phyloP scores from a whole-genome alignment of 2,329 filamentous ascomycete species.

The Fusarium dimerum region DNA sequence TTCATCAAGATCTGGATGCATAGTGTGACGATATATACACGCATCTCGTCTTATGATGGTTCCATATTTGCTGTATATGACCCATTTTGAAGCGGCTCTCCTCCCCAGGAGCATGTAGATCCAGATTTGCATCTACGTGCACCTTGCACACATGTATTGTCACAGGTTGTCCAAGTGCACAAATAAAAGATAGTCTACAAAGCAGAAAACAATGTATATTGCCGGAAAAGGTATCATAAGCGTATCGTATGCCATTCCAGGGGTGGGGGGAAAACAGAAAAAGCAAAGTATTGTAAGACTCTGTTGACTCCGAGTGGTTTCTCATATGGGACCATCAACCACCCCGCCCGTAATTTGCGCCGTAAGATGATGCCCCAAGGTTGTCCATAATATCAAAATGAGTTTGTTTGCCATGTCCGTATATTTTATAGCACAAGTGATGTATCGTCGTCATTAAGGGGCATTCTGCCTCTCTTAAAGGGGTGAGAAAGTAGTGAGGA shows the following conservation, averaged over 20 bases:
- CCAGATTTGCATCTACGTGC: background rate
- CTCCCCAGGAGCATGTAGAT: background rate
- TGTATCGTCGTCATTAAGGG: slow-evolving; percentile 27
- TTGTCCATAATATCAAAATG: slow-evolving; percentile 12
- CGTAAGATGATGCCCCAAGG: slow-evolving; percentile 16
- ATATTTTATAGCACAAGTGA: slow-evolving; percentile 2
- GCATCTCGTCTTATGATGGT: background rate
- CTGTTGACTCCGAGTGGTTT: slow-evolving; percentile 25
- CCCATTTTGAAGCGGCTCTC: background rate
- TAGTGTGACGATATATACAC: background rate
- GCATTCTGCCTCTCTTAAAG: slow-evolving; percentile 6
- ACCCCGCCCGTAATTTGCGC: slow-evolving; percentile 25
- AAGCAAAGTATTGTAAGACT: slow-evolving; percentile 18
- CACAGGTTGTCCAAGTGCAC: no score
- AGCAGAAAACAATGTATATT: slow-evolving; percentile 6
- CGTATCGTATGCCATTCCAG: slow-evolving; percentile 21
- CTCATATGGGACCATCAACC: slow-evolving; percentile 14
- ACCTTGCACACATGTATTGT: background rate
- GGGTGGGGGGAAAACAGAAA: slow-evolving; percentile 6
- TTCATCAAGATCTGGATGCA: background rate
- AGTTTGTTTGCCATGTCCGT: slow-evolving; percentile 12
- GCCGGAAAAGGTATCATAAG: slow-evolving; percentile 27
- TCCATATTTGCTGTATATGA: no score
- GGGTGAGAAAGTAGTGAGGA: background rate
- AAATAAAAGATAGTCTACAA: background rate